Evolutionary conservation across 169 alveolate genomes (phyloP).

Genomic region (Cardiosporidium cionae): DNA sequence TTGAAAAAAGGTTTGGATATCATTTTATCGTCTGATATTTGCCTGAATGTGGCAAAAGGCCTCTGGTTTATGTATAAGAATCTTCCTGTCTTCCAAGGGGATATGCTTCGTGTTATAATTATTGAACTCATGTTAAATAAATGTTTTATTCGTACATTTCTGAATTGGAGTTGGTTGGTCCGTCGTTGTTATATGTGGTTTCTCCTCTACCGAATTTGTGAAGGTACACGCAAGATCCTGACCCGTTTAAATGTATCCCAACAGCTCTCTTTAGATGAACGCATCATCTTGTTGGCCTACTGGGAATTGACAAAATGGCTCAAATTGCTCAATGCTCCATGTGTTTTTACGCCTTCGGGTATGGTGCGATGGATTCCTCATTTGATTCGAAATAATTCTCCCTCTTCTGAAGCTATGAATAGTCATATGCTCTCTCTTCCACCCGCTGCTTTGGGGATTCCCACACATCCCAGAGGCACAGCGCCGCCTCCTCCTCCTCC

Average conservation of each 20-base stretch:
- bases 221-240: constrained; percentile 21
- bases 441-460: too few relatives aligned
- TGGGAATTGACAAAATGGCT: neutral
- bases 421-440: neutral
- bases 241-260: neutral
- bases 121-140: constrained; percentile 1
- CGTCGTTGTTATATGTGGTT: constrained; percentile 31
- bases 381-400: neutral
- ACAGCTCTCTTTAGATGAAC: neutral
- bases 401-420: constrained; percentile 1
- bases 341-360: neutral
- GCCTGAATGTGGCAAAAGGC: constrained; percentile 24
- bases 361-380: neutral
- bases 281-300: neutral
- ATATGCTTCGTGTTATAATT: constrained; percentile 1
- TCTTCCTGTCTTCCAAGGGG: constrained; percentile 20
- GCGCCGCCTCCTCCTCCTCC: neutral
- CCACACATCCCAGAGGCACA: too few relatives aligned
- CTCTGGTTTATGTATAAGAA: constrained; percentile 36
- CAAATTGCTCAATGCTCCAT: neutral
- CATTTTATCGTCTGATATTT: constrained; percentile 17
- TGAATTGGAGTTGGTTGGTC: constrained; percentile 42
- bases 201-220: constrained; percentile 35
- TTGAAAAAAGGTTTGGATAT: constrained; percentile 19
- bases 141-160: neutral